phyloP scores from a whole-genome alignment of 1,139 yeast genomes.

The Blastobotrys niveus region DNA sequence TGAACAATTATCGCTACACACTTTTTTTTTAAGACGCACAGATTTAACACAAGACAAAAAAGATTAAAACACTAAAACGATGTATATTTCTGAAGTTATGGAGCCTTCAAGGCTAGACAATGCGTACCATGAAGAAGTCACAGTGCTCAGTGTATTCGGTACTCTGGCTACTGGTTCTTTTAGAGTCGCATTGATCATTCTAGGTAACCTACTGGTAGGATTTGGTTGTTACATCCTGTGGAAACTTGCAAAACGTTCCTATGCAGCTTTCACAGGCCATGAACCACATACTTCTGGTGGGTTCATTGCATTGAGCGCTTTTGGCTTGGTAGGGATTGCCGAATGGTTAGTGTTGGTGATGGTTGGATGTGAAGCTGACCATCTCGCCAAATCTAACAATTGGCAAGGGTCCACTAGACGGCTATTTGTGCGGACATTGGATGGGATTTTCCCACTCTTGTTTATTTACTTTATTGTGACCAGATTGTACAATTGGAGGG shows the following conservation, averaged over 20 bases:
- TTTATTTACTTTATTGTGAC: slow-evolving; percentile 3
- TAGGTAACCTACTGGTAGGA: slow-evolving; percentile 8
- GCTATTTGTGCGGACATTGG: slow-evolving; percentile 8
- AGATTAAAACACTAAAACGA: neutral
- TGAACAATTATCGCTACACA: no score
- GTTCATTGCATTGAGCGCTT: slow-evolving; percentile 6
- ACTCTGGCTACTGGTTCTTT: slow-evolving; percentile 7
- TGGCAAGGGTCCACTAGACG: slow-evolving; percentile 7
- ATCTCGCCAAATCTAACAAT: neutral
- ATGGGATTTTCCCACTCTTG: slow-evolving; percentile 11
- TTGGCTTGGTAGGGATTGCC: slow-evolving; percentile 3
- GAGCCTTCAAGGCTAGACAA: slow-evolving; percentile 10
- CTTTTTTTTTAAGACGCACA: no score
- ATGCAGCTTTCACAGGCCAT: slow-evolving; percentile 9
- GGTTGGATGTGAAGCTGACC: slow-evolving; percentile 9
- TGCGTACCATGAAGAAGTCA: slow-evolving; percentile 12
- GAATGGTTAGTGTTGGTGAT: slow-evolving; percentile 8
- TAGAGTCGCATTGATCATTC: slow-evolving; percentile 6
- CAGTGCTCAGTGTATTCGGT: slow-evolving; percentile 5
- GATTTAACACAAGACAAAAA: neutral
- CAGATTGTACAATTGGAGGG: slow-evolving; percentile 2
- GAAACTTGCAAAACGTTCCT: slow-evolving; percentile 9
- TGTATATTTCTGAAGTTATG: slow-evolving; percentile 12
- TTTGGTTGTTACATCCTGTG: neutral
- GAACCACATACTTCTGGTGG: slow-evolving; percentile 12